These are phyloP conservation scores for Yamadazyma spencermartinsiae DNA, from an alignment of 1,139 yeast species.

Conservation along the genomic window DNA sequence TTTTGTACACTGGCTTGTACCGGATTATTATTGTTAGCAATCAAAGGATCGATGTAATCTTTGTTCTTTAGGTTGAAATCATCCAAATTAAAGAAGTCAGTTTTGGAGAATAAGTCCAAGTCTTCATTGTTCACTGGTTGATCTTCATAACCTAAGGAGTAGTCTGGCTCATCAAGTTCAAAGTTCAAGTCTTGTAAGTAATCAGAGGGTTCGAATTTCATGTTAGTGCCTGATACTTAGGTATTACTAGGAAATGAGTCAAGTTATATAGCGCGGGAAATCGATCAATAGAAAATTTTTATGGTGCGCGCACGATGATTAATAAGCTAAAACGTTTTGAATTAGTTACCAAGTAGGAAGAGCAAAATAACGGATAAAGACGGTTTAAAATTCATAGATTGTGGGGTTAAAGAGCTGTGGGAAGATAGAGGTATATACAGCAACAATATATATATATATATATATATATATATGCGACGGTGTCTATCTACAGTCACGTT, in stretches of 20 bases:
- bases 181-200: conserved; percentile 43
- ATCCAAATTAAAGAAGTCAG: conserved; percentile 51
- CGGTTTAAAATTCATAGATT: no score
- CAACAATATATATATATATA: no score
- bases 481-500: no score
- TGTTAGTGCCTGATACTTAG: conserved; percentile 12
- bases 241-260: neutral
- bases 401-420: no score
- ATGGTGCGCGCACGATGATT: neutral
- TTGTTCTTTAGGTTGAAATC: conserved; percentile 1
- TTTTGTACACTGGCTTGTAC: no score
- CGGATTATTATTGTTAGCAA: no score
- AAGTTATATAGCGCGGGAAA: conserved; percentile 2
- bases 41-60: conserved; percentile 1
- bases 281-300: neutral
- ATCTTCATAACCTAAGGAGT: conserved; percentile 1
- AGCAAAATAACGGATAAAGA: no score
- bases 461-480: no score
- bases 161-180: conserved; percentile 25
- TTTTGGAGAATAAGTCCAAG: conserved; percentile 44
- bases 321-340: neutral
- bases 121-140: conserved; percentile 28
- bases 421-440: no score
- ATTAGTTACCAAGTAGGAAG: no score
- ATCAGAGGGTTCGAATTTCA: conserved; percentile 48